These are phyloP conservation scores for Hypoxylon cercidicola DNA, from an alignment of 495 filamentous ascomycete species.

Conservation along the genomic window DNA sequence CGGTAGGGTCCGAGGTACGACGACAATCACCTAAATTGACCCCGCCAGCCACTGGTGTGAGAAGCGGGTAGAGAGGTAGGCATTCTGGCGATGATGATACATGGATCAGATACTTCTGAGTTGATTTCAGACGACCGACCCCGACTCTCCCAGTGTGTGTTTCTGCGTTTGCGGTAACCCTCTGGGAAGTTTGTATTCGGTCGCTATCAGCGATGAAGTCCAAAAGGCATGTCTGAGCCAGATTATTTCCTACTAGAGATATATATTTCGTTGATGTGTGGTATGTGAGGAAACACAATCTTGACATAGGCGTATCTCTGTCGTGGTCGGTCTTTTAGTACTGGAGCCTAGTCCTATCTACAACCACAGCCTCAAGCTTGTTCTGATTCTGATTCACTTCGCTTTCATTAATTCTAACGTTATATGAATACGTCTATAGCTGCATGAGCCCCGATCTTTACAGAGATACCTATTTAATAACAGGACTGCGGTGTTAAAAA, in stretches of 20 bases:
- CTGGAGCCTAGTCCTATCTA: too few relatives aligned
- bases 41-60: not conserved
- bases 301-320: too few relatives aligned
- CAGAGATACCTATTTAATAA: not conserved
- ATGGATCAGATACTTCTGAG: conserved; percentile 68
- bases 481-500: not conserved
- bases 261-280: too few relatives aligned
- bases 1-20: conserved; percentile 77
- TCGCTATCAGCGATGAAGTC: conserved; percentile 51
- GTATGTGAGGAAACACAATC: too few relatives aligned
- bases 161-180: conserved; percentile 44
- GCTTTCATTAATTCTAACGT: too few relatives aligned
- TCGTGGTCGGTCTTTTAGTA: too few relatives aligned
- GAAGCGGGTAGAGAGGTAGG: conserved; percentile 13
- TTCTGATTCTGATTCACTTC: too few relatives aligned
- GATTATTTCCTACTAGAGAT: conserved; percentile 2
- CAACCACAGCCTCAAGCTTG: too few relatives aligned
- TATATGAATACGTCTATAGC: not conserved
- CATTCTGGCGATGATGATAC: conserved; percentile 63
- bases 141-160: conserved; percentile 39
- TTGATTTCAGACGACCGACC: conserved; percentile 40
- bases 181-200: conserved; percentile 39
- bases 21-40: conserved; percentile 50
- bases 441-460: not conserved
- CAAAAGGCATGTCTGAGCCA: conserved; percentile 63